Percentiles rank a stretch among this genome's conserved stretches.
Evolutionary conservation across 257 asterid species (phyloP).

Genomic region (Penstemon newberryi): DNA sequence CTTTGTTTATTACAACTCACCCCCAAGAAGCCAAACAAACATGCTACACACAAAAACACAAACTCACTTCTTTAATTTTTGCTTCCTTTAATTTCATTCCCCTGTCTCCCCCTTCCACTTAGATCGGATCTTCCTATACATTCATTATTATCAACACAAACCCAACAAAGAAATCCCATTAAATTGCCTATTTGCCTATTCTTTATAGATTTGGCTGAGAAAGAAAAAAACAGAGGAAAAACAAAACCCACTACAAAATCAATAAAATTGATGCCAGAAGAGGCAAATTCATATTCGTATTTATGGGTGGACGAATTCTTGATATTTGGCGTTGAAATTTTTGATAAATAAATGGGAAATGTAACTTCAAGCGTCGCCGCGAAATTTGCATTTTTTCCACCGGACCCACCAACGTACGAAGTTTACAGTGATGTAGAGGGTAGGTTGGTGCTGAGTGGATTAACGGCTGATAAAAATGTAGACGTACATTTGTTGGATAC

Average conservation of each 20-base stretch:
- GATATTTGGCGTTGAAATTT: constrained; percentile 26
- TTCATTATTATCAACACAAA: constrained; percentile 29
- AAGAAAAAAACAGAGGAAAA: not conserved
- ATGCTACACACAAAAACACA: constrained; percentile 38
- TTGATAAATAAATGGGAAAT: constrained; percentile 68
- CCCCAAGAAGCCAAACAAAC: constrained; percentile 24
- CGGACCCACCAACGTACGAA: constrained; percentile 96
- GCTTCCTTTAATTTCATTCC: constrained; percentile 38
- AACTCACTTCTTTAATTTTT: constrained; percentile 28
- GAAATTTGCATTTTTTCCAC: constrained; percentile 96
- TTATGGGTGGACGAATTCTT: constrained; percentile 25
- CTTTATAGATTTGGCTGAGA: not conserved
- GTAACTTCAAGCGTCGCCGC: constrained; percentile 96
- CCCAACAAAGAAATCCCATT: constrained; percentile 11
- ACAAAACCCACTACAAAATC: constrained; percentile 3
- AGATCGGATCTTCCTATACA: constrained; percentile 70
- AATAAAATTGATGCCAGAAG: constrained; percentile 28
- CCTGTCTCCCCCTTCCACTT: constrained; percentile 59
- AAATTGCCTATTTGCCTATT: not conserved
- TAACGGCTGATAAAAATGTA: constrained; percentile 81
- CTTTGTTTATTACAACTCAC: constrained; percentile 19
- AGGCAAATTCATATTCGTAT: constrained; percentile 21
- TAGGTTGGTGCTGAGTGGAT: constrained; percentile 68
- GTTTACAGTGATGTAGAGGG: constrained; percentile 64
- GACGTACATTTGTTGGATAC: constrained; percentile 83